These are phyloP conservation scores for Xanthoconium separans DNA, from an alignment of 1,284 basidiomycete species.

Conservation along the genomic window DNA sequence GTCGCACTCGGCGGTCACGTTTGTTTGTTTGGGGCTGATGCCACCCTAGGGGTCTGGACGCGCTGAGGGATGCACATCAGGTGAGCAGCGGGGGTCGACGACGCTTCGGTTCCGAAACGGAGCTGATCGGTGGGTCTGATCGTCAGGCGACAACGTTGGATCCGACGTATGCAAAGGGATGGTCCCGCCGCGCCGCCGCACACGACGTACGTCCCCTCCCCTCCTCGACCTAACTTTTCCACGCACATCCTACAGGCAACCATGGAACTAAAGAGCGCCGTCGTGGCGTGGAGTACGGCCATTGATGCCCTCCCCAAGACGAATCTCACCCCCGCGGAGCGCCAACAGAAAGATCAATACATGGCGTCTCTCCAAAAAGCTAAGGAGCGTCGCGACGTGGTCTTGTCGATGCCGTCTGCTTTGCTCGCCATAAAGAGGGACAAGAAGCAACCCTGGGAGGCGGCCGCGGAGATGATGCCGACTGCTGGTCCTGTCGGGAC, in stretches of 20 bases:
- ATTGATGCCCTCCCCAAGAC: background rate
- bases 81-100: background rate
- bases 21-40: no score
- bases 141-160: conserved; percentile 2
- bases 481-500: background rate
- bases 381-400: background rate
- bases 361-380: background rate
- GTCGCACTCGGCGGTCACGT: no score
- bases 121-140: background rate
- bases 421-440: background rate
- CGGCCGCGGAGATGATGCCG: conserved; percentile 3
- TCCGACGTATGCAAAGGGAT: conserved; percentile 4
- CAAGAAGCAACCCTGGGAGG: background rate
- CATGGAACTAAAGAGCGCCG: background rate
- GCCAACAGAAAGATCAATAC: background rate
- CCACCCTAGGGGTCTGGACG: background rate
- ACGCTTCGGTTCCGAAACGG: background rate
- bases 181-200: conserved; percentile 6
- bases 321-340: background rate
- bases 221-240: no score
- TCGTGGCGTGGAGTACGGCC: background rate
- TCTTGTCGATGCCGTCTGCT: background rate
- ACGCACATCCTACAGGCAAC: background rate
- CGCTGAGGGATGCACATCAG: background rate
- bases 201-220: background rate